Evolutionary conservation across 345 rosid genomes (phyloP), one percentile per base, ranked within the genome.

Genomic region (Lepidium aucheri): DNA sequence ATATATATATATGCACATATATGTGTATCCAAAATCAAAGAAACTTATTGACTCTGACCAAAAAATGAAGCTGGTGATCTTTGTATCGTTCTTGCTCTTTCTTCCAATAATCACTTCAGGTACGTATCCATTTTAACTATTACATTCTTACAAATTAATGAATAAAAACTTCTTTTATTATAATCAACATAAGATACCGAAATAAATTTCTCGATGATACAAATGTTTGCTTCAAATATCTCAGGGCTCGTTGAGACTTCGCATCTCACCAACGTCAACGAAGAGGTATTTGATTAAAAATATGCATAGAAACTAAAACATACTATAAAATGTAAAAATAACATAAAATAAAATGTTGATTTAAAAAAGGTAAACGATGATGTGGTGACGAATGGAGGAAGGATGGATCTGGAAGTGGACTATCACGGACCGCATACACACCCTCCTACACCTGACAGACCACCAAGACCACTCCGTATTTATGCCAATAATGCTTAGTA

Each of bases 91-190:
- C 52, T 55, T 71, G 65, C 59, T 71, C 51, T 34, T 63, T 18
- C 65, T 71, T 58, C 26, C 69, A 36, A 34, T 63, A 44, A 55
- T 63, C 14, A 39, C 69, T 46, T 71, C 75, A 44, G 63, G 69
- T 70, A 69, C 43, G 50, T 14, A 60, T 45, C 30, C 33, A 3
- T 57, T 36, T 8, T 15, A 22, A 8, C 11, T 56, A 35, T 20
- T 55, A 54, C 39, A 9, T 66, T 34, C 32, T 28, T 6, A 28
- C 4, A 28, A 28, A 28, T 28, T 1, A 28, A 28, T 28, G 6
- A 5, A 28, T 28, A 28, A 6, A 28, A 5, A 5, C 7, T 1
- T 28, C 32, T 28, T 28, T 28, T 24, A 24, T 2, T 24, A 4
- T 24, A 24, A 24, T 24, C 26, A 24, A 24, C 26, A 24, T 24